Percentiles rank a stretch among this genome's conserved stretches.
These are phyloP conservation scores for Coemansia asiatica DNA, from an alignment of 192 early-diverging fungal genomes.

Conservation along the genomic window DNA sequence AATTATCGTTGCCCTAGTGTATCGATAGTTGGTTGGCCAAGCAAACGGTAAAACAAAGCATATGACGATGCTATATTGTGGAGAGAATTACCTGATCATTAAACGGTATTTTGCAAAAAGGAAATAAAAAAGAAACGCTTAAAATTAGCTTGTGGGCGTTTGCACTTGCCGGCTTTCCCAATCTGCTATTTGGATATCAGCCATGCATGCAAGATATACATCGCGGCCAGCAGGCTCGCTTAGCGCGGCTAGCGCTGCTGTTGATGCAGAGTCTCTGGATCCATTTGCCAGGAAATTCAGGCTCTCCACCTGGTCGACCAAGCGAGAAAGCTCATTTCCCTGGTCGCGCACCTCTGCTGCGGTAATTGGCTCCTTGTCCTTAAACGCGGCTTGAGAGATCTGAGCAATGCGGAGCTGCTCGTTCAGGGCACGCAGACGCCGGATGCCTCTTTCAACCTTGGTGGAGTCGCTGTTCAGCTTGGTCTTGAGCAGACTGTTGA, in stretches of 20 bases:
- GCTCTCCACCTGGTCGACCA: slow-evolving; percentile 32
- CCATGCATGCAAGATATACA: slow-evolving; percentile 45
- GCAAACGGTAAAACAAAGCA: neutral
- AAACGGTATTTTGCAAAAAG: too few relatives aligned
- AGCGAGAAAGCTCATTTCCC: slow-evolving; percentile 23
- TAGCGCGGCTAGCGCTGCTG: slow-evolving; percentile 12
- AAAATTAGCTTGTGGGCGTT: slow-evolving; percentile 12
- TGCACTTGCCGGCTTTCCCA: slow-evolving; percentile 35
- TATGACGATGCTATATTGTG: neutral
- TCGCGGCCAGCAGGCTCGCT: slow-evolving; percentile 47
- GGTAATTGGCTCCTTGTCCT: slow-evolving; percentile 12
- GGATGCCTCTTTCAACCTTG: slow-evolving; percentile 32
- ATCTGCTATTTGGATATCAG: slow-evolving; percentile 31
- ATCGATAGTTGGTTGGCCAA: too few relatives aligned
- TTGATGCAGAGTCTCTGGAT: slow-evolving; percentile 12
- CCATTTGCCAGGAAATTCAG: slow-evolving; percentile 24
- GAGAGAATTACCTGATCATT: too few relatives aligned
- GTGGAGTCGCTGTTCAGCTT: slow-evolving; percentile 25
- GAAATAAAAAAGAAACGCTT: slow-evolving; percentile 6
- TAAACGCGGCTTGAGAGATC: slow-evolving; percentile 19
- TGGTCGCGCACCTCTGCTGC: slow-evolving; percentile 25
- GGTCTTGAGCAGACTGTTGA: slow-evolving; percentile 36
- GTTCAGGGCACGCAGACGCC: slow-evolving; percentile 42
- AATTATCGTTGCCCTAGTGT: too few relatives aligned
- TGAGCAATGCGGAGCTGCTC: slow-evolving; percentile 38